A percentile compares a stretch with the other conserved stretches of the same genome.
Conservation (phyloP, 805 yeast genomes). For the Nakazawaea siamensis region DNA sequence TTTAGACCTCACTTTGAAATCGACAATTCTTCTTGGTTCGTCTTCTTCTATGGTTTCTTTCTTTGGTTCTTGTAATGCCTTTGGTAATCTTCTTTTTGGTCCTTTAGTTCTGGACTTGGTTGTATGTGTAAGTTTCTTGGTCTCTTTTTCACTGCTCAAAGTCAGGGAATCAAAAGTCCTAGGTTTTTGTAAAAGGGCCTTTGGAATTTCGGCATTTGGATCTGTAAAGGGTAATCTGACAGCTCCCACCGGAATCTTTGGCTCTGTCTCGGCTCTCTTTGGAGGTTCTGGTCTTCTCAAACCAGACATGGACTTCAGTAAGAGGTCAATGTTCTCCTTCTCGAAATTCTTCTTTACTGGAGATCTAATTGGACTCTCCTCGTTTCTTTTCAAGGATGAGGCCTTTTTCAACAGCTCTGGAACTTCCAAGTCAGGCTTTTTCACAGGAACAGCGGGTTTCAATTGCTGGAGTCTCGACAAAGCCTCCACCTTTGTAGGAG, state of each 20-base stretch:
- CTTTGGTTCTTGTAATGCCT: slow-evolving; percentile 12
- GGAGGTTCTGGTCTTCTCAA: slow-evolving; percentile 1
- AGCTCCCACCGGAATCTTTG: not conserved
- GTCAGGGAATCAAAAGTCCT: slow-evolving; percentile 14
- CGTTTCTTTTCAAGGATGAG: slow-evolving; percentile 1
- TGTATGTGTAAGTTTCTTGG: slow-evolving; percentile 30
- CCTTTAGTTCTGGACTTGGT: slow-evolving; percentile 42
- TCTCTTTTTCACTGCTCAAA: slow-evolving; percentile 13
- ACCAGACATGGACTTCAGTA: slow-evolving; percentile 7
- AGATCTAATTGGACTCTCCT: not conserved
- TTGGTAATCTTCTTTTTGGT: slow-evolving; percentile 42
- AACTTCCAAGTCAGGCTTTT: slow-evolving; percentile 4
- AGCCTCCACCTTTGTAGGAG: slow-evolving; percentile 5
- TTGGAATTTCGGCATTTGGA: slow-evolving; percentile 6
- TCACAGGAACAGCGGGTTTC: slow-evolving; percentile 9
- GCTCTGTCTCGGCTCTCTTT: not conserved
- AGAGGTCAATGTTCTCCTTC: slow-evolving; percentile 3
- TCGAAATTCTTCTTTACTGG: slow-evolving; percentile 6
- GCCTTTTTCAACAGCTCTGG: slow-evolving; percentile 4
- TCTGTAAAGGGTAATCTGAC: slow-evolving; percentile 7
- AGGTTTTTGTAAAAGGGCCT: slow-evolving; percentile 11
- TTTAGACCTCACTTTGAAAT: slow-evolving; percentile 11
- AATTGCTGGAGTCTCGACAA: slow-evolving; percentile 4
- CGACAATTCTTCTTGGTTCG: slow-evolving; percentile 1
- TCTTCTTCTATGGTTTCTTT: not conserved